Evolutionary conservation across 176 grass and related monocot species (phyloP), one percentile per base, ranked within the genome.

Genomic region (Oryza rufipogon): DNA sequence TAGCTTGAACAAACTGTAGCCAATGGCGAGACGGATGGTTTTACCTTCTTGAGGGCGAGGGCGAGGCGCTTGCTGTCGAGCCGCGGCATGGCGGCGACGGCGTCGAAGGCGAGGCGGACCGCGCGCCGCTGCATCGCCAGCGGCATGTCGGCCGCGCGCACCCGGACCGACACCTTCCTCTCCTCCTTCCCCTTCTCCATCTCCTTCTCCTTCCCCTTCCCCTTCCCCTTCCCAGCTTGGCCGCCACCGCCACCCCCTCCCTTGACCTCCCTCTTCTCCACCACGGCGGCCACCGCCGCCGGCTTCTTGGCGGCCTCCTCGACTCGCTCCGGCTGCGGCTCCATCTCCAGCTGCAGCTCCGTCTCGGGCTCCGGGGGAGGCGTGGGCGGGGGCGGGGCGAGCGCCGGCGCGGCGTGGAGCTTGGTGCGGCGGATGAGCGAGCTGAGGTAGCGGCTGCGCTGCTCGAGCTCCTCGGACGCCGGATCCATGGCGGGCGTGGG

Each of bases 391-490:
- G 20, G 71, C 19, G 81, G 67, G 10, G 68, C 80, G 8, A 23
- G 16, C 8, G 84, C 86, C 3, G 77, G 89, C 32, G 82, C 75
- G 38, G 78, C 36, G 74, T 19, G 70, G 66, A 97, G 76, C 90
- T 92, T 97, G 66, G 92, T 89, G 66, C 92, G 91, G 79, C 87
- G 81, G 75, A 97, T 93, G 44, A 97, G 88, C 52, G 92, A 95
- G 71, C 87, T 95, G 54, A 97, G 88, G 68, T 97, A 95, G 66
- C 84, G 92, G 75, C 89, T 97, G 64, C 92, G 90, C 44, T 91
- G 88, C 92, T 97, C 92, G 16, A 97, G 95, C 86, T 97, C 95
- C 82, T 95, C 89, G 68, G 92, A 93, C 58, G 85, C 92, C 80
- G 86, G 92, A 80, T 92, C 92, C 86, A 91, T 90, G 58, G 61